phyloP scores from a whole-genome alignment of 1,139 yeast species.

The Lizanozyma gosingica region DNA sequence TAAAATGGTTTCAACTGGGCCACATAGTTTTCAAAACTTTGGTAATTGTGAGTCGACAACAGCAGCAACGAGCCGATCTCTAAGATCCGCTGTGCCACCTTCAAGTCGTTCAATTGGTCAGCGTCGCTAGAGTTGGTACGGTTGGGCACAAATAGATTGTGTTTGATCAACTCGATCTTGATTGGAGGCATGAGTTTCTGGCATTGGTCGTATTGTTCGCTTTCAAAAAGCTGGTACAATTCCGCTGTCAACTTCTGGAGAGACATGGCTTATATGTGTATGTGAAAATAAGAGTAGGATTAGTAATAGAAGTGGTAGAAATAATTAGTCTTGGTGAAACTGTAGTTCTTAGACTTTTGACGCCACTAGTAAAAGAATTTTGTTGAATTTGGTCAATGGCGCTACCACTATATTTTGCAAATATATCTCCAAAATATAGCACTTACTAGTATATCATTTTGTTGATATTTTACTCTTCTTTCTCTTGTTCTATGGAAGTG shows the following conservation, averaged over 20 bases:
- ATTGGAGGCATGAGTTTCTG: slow-evolving; percentile 57
- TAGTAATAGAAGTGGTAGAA: no score
- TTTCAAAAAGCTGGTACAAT: slow-evolving; percentile 54
- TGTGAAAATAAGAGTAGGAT: no score
- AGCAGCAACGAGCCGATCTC: slow-evolving; percentile 83
- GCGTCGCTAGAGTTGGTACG: slow-evolving; percentile 24
- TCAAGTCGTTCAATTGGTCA: slow-evolving; percentile 55
- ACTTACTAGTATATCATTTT: no score
- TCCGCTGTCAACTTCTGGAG: slow-evolving; percentile 47
- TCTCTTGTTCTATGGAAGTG: no score
- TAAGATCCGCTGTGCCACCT: slow-evolving; percentile 70
- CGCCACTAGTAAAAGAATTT: no score
- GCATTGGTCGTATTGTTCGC: slow-evolving; percentile 53
- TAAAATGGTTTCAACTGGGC: slow-evolving; percentile 77
- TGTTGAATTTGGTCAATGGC: no score
- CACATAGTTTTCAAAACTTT: slow-evolving; percentile 60
- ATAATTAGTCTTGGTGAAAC: no score
- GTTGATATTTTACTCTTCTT: no score
- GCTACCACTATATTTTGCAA: no score
- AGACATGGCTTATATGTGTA: no score
- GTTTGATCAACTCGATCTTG: slow-evolving; percentile 71
- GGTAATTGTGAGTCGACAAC: slow-evolving; percentile 54
- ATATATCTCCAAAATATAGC: no score
- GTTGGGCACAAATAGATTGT: slow-evolving; percentile 69
- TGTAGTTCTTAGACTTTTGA: no score